Evolutionary conservation across 768 basidiomycete species (phyloP), one percentile per base, ranked within the genome.

Genomic region (Hericium erinaceus): DNA sequence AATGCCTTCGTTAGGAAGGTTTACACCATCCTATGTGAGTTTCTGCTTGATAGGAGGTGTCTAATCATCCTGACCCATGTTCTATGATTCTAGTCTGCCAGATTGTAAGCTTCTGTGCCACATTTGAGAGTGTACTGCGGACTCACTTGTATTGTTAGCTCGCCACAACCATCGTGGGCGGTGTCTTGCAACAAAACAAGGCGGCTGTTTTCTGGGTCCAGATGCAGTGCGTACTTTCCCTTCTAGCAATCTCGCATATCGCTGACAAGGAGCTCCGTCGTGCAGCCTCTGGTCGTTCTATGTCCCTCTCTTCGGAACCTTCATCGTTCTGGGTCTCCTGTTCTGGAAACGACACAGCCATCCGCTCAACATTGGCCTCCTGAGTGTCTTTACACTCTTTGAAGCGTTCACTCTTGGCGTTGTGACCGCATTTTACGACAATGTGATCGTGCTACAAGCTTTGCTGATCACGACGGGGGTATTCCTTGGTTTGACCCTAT

Each of bases 261-360:
- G 12, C 48, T 57, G 7, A 46, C 46, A 48, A 56, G 50, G 49
- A 12, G 4, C 12, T 8, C 16, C 26, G 1, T 18, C 49, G 7
- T 38, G 8, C 46, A 92, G 89, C 66, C 65, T 76, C 39, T 95
- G 94, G 93, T 67, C 87, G 2, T 82, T 92, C 73, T 91, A 87
- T 67, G 73, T 90, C 22, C 83, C 89, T 11, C 75, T 92, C 39
- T 79, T 93, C 60, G 90, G 85, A 20, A 87, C 90, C 20, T 74
- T 98, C 58, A 69, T 88, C 65, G 88, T 87, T 60, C 82, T 97
- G 28, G 84, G 85, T 1, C 72, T 90, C 39, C 79, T 94, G 4
- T 95, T 83, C 75, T 95, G 89, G 89, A 95, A 97, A 72, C 85
- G 95, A 57, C 94, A 95, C 70, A 83, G 81, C 68, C 84, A 91